Evolutionary conservation across 23 red algal genomes (phyloP), one percentile per base, ranked within the genome.

Genomic region (Gracilaria caudata): DNA sequence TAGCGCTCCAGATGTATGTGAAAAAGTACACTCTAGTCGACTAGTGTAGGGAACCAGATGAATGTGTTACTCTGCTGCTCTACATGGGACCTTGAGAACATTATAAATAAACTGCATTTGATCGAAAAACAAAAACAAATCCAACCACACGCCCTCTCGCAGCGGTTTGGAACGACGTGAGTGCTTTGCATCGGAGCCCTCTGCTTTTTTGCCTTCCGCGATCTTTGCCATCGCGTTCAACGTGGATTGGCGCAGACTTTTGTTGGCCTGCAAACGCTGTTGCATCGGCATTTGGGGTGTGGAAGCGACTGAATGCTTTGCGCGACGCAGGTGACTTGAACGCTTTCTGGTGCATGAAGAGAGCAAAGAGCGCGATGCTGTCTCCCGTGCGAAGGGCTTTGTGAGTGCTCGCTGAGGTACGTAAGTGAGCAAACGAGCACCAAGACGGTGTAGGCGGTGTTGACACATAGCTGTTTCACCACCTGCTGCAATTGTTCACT

Each of bases 221-320:
- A 64, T 68, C 6, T 26, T 56, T 12, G 53, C 58, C 1, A 58
- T 33, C 45, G 58, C 66, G 51, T 57, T 60, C 6, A 89, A 56
- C 3, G 85, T 89, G 11, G 85, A 64, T 41, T 89, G 85, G 5
- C 85, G 85, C 4, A 89, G 37, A 37, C 85, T 20, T 38, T 89
- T 89, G 37, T 73, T 68, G 39, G 85, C 45, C 17, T 72, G 85
- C 66, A 72, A 73, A 33, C 32, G 26, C 8, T 89, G 43, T 10
- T 61, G 40, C 3, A 56, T 47, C 23, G 85, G 75, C 85, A 89
- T 89, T 20, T 78, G 9, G 85, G 30, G 21, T 14, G 30, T 53
- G 13, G 49, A 53, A 2, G 7, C 1, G 6, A 17, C 12, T 8
- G 14, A 16, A 53, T 16, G 8, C 1, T 17, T 53, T 16, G 19